Conservation (phyloP, 805 yeast species). For the Scheffersomyces ergatensis region DNA sequence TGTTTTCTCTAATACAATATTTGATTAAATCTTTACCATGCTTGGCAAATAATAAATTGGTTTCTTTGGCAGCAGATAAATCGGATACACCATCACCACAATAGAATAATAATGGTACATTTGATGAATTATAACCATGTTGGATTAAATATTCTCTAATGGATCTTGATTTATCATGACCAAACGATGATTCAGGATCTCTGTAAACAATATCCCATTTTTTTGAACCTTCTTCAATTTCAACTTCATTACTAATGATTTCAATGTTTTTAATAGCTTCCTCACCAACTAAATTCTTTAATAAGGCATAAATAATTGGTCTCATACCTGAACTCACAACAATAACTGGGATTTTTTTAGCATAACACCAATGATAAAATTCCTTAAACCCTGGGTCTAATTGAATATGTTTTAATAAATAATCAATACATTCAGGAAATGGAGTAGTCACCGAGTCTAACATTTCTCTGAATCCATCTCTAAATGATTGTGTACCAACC, state of each 20-base stretch:
- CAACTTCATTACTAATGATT: slow-evolving; percentile 79
- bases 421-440: slow-evolving; percentile 77
- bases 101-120: slow-evolving; percentile 70
- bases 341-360: slow-evolving; percentile 72
- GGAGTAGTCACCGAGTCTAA: slow-evolving; percentile 74
- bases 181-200: slow-evolving; percentile 79
- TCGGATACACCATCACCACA: slow-evolving; percentile 99
- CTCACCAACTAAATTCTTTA: slow-evolving; percentile 71
- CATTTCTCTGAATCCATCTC: slow-evolving; percentile 86
- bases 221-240: slow-evolving; percentile 48
- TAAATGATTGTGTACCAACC: slow-evolving; percentile 62
- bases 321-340: slow-evolving; percentile 93
- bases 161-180: slow-evolving; percentile 90
- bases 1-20: slow-evolving; percentile 74
- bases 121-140: slow-evolving; percentile 25
- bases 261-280: slow-evolving; percentile 70
- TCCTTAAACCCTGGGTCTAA: slow-evolving; percentile 89
- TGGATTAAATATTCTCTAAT: slow-evolving; percentile 50
- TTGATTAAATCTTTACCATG: slow-evolving; percentile 86
- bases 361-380: slow-evolving; percentile 77
- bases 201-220: slow-evolving; percentile 83
- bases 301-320: slow-evolving; percentile 80
- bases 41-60: slow-evolving; percentile 91
- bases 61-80: slow-evolving; percentile 90
- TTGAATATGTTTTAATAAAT: slow-evolving; percentile 58